Conservation (phyloP, 2,329 filamentous ascomycete genomes). For the Penicillium sp. region DNA sequence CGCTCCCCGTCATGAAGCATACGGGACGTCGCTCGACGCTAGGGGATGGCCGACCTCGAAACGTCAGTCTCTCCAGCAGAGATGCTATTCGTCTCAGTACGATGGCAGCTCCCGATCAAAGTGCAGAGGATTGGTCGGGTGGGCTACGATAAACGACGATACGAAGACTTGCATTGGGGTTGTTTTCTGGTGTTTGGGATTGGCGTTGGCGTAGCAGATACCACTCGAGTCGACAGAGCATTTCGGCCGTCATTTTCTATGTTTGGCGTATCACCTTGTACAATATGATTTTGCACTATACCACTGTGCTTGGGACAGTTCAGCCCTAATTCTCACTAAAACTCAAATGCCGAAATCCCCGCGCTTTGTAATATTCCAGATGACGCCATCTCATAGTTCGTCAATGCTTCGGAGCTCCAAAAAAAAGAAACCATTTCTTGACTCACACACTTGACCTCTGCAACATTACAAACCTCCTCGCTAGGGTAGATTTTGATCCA, state of each 20-base stretch:
- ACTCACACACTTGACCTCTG: background rate
- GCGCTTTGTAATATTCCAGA: constrained; percentile 21
- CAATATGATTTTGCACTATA: background rate
- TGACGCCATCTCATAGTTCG: constrained; percentile 24
- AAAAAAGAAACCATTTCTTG: background rate
- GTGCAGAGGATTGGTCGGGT: constrained; percentile 28
- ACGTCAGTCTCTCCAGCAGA: constrained; percentile 39
- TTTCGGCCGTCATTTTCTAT: background rate
- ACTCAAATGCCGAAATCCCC: background rate
- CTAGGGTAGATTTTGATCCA: background rate
- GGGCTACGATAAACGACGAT: constrained; percentile 23
- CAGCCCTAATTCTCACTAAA: constrained; percentile 5
- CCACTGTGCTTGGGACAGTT: background rate
- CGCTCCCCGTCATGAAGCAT: constrained; percentile 59
- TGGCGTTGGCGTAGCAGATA: constrained; percentile 33
- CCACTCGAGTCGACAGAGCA: constrained; percentile 21
- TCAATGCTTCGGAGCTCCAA: background rate
- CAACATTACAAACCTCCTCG: background rate
- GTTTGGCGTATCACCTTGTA: background rate
- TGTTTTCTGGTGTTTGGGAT: constrained; percentile 19
- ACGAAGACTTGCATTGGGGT: constrained; percentile 6
- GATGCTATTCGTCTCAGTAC: constrained; percentile 43
- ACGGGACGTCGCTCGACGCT: constrained; percentile 46
- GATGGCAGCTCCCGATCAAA: constrained; percentile 36
- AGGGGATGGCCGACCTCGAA: constrained; percentile 42